phyloP scores from a whole-genome alignment of 225 moss, liverwort and hornwort genomes.

The Neckera pumila region DNA sequence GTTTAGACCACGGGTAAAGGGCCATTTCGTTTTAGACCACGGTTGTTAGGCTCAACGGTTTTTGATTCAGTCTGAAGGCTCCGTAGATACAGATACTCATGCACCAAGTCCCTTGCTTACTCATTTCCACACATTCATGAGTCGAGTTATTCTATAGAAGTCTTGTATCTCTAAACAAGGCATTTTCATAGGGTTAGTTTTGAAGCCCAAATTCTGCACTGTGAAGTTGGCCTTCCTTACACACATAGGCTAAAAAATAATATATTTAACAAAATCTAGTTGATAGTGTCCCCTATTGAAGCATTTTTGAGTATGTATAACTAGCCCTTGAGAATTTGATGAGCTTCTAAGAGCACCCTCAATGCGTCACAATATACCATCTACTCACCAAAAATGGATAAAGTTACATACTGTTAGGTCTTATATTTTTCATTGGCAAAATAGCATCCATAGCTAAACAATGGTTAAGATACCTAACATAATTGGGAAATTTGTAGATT shows the following conservation, averaged over 20 bases:
- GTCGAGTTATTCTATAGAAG: background rate
- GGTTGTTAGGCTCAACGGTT: background rate
- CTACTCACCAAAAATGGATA: background rate
- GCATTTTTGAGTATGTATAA: background rate
- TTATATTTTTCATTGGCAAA: background rate
- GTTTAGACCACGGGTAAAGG: background rate
- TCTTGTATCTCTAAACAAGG: background rate
- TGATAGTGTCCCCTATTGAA: fast-evolving
- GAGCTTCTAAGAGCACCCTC: background rate
- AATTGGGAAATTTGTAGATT: fast-evolving
- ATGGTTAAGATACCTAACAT: fast-evolving
- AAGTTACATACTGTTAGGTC: background rate
- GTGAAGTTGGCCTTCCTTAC: background rate
- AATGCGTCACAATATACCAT: background rate
- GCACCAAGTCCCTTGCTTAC: background rate
- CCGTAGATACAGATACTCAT: background rate
- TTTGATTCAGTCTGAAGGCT: background rate
- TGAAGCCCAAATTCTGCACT: background rate
- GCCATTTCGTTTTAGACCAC: background rate
- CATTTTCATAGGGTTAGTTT: background rate
- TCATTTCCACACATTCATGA: background rate
- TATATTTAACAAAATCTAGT: background rate
- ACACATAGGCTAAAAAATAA: background rate
- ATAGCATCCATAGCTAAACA: fast-evolving
- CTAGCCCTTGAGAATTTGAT: background rate